Evolutionary conservation across 139 green algal genomes (phyloP), one percentile per base, ranked within the genome.

Genomic region (Choricystis sp.): DNA sequence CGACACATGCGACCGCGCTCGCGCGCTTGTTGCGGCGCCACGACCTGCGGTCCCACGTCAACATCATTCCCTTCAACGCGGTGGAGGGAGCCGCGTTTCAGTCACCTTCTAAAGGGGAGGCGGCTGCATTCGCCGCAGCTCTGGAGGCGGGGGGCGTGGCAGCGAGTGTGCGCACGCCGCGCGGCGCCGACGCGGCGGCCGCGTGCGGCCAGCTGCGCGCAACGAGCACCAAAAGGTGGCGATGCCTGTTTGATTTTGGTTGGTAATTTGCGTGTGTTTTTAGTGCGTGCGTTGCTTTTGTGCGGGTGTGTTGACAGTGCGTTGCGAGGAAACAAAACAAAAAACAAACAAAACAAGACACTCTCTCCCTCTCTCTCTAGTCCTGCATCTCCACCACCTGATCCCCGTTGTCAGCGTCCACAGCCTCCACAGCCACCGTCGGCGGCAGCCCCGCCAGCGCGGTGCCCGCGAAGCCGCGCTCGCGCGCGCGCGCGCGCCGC

Each of bases 1-100:
- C 67, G 0, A 40, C 75, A 29, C 77, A 89, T 77, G 89, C 89
- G 0, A 28, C 74, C 57, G 79, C 94, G 79, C 78, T 98, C 56
- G 78, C 70, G 0, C 56, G 21, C 25, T 66, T 96, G 72, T 80
- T 98, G 69, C 66, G 66, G 2, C 66, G 67, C 1, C 66, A 86
- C 70, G 66, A 83, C 23, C 63, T 94, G 61, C 60, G 71, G 52
- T 69, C 49, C 25, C 92, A 98, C 63, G 87, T 96, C 14, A 98
- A 98, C 67, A 29, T 97, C 48, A 98, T 98, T 48, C 91, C 89
- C 25, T 96, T 70, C 69, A 99, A 99, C 75, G 82, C 88, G 1
- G 87, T 98, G 24, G 85, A 88, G 24, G 93, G 95, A 28, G 48
- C 65, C 9, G 76, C 86, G 30, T 99, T 86, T 65, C 49, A 77